These are phyloP conservation scores for Teratosphaeria gauchensis DNA, from an alignment of 2,329 filamentous ascomycete genomes.

Conservation along the genomic window DNA sequence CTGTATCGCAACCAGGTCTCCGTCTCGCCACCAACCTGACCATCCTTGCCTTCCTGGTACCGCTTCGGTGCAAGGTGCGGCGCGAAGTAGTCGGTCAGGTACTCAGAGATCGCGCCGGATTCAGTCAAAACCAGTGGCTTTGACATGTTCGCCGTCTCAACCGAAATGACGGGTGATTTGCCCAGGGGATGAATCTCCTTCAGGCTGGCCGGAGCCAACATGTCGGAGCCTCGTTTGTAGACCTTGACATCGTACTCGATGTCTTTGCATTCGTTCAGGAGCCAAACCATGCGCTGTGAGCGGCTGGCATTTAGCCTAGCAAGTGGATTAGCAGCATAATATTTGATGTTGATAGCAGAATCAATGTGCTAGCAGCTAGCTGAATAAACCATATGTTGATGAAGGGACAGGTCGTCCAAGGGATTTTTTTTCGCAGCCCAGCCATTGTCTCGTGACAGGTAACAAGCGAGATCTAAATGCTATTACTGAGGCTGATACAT, in stretches of 20 bases:
- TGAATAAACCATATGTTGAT: no score
- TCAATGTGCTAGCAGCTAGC: not conserved
- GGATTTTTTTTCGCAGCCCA: no score
- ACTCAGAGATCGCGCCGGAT: slow-evolving; percentile 72
- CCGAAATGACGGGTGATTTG: slow-evolving; percentile 70
- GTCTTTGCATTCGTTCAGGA: slow-evolving; percentile 66
- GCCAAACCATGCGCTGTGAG: slow-evolving; percentile 74
- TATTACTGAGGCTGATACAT: slow-evolving; percentile 10
- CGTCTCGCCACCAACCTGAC: slow-evolving; percentile 47
- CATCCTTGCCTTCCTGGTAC: slow-evolving; percentile 45
- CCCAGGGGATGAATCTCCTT: slow-evolving; percentile 74
- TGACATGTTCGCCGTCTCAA: slow-evolving; percentile 40
- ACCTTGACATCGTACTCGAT: slow-evolving; percentile 70
- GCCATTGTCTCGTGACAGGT: not conserved
- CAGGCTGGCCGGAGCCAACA: slow-evolving; percentile 65
- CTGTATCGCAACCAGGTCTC: slow-evolving; percentile 52
- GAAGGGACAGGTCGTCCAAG: no score
- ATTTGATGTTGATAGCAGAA: not conserved
- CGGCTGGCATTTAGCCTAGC: slow-evolving; percentile 73
- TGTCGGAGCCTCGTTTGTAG: slow-evolving; percentile 58
- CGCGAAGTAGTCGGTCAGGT: slow-evolving; percentile 62
- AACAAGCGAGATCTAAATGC: not conserved
- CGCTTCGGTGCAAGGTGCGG: slow-evolving; percentile 41
- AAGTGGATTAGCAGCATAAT: not conserved
- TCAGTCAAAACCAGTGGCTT: slow-evolving; percentile 63